Evolutionary conservation across 2,329 filamentous ascomycete species (phyloP), one percentile per base, ranked within the genome.

Genomic region (Cladobotryum mycophilum): DNA sequence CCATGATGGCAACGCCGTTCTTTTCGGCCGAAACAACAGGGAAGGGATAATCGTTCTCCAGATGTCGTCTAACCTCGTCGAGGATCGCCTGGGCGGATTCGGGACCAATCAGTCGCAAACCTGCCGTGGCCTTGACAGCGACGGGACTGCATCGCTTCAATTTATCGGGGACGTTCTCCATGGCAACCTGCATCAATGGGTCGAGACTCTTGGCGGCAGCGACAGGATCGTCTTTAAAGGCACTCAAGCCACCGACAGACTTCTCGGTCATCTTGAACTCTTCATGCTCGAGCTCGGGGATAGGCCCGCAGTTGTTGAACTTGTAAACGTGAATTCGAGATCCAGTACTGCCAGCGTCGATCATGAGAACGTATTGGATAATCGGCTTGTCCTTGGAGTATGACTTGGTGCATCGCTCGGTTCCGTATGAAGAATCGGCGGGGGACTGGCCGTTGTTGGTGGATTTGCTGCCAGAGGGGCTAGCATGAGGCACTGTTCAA

Each of bases 281-380:
- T 67, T 99, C 93, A 64, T 84, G 76, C 72, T 99, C 93, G 46
- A 99, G 81, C 72, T 96, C 91, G 22, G 93, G 93, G n/a, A 91
- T 91, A 7, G 89, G 74, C 12, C 91, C 93, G 73, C 92, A 99
- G 75, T 97, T 97, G 78, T 97, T 97, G 81, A 97, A 99, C 67
- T 90, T 88, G 79, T 96, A 99, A 53, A 97, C 90, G 74, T 99
- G 95, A 66, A 99, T 96, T 61, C 93, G 87, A 54, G 93, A 97
- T 54, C 93, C 93, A 49, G 93, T 97, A 76, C 91, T 97, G 61
- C 93, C 93, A 44, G 93, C 93, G 70, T 99, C 93, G 64, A 99
- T 89, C 93, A 99, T 99, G 64, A 97, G 81, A 55, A 93, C 95
- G 74, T 97, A 99, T 67, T 99, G 93, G 55, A 96, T 85, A 58